phyloP scores from a whole-genome alignment of 2,329 filamentous ascomycete genomes.

The Fusarium agapanthi region DNA sequence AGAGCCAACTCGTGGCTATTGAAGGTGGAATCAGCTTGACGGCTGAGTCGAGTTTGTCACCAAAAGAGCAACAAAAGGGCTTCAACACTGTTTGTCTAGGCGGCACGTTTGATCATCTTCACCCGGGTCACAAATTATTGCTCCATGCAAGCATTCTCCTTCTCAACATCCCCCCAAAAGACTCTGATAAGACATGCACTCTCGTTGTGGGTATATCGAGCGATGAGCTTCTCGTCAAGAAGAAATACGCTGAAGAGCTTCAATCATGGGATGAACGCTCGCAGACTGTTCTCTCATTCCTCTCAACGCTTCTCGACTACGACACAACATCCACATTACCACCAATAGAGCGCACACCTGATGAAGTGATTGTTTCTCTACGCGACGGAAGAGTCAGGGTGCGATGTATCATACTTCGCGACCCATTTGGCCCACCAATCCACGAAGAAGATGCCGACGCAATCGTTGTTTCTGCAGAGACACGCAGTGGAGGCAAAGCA shows the following conservation, averaged over 20 bases:
- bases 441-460: slow-evolving; percentile 80
- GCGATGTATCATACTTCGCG: slow-evolving; percentile 84
- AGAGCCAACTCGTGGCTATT: slow-evolving; percentile 61
- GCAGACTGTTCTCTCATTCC: slow-evolving; percentile 73
- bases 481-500: slow-evolving; percentile 80
- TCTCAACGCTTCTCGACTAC: slow-evolving; percentile 68
- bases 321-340: slow-evolving; percentile 43
- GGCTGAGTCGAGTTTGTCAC: neutral
- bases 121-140: slow-evolving; percentile 94
- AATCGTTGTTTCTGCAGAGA: slow-evolving; percentile 89
- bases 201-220: slow-evolving; percentile 89
- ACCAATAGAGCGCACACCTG: slow-evolving; percentile 19
- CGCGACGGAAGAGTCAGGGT: slow-evolving; percentile 69
- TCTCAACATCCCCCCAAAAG: slow-evolving; percentile 60
- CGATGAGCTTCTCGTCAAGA: slow-evolving; percentile 85
- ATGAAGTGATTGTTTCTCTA: slow-evolving; percentile 59
- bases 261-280: slow-evolving; percentile 83
- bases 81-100: slow-evolving; percentile 74
- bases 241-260: slow-evolving; percentile 84
- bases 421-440: slow-evolving; percentile 90
- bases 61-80: slow-evolving; percentile 10
- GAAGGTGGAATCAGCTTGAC: slow-evolving; percentile 61
- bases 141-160: slow-evolving; percentile 86
- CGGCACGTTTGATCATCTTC: slow-evolving; percentile 96
- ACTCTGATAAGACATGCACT: slow-evolving; percentile 55